Conservation (phyloP, 2,329 filamentous ascomycete species). For the Nemania serpens region DNA sequence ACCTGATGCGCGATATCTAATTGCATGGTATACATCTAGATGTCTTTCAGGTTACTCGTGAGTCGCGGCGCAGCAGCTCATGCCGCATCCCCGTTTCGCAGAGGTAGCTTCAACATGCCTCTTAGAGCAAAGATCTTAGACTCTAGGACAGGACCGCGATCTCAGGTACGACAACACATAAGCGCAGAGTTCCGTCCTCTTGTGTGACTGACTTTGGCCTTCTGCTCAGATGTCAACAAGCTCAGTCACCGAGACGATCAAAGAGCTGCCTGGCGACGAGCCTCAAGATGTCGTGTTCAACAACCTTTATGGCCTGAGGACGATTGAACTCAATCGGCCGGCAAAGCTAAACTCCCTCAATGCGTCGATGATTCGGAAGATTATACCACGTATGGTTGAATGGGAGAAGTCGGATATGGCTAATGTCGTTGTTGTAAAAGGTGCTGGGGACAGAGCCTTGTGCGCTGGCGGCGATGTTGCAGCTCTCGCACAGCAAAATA, state of each 20-base stretch:
- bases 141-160: slow-evolving; percentile 57
- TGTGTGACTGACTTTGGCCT: slow-evolving; percentile 4
- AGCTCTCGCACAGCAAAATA: slow-evolving; percentile 75
- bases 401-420: slow-evolving; percentile 96
- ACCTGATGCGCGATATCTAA: slow-evolving; percentile 42
- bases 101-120: slow-evolving; percentile 67
- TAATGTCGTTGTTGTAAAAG: slow-evolving; percentile 91
- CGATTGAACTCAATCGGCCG: slow-evolving; percentile 92
- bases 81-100: slow-evolving; percentile 49
- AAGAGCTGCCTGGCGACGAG: slow-evolving; percentile 70
- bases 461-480: slow-evolving; percentile 94
- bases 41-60: slow-evolving; percentile 62
- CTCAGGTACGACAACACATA: slow-evolving; percentile 50
- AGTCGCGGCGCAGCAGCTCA: slow-evolving; percentile 57
- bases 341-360: slow-evolving; percentile 91
- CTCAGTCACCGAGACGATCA: slow-evolving; percentile 43
- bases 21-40: slow-evolving; percentile 50
- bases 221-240: slow-evolving; percentile 46
- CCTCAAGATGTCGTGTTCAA: slow-evolving; percentile 92
- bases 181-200: not conserved
- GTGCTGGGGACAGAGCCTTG: slow-evolving; percentile 80
- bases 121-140: slow-evolving; percentile 75
- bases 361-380: slow-evolving; percentile 94
- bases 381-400: slow-evolving; percentile 84
- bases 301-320: slow-evolving; percentile 85